phyloP scores from a whole-genome alignment of 345 rosid species.

The Euphorbia lathyris region DNA sequence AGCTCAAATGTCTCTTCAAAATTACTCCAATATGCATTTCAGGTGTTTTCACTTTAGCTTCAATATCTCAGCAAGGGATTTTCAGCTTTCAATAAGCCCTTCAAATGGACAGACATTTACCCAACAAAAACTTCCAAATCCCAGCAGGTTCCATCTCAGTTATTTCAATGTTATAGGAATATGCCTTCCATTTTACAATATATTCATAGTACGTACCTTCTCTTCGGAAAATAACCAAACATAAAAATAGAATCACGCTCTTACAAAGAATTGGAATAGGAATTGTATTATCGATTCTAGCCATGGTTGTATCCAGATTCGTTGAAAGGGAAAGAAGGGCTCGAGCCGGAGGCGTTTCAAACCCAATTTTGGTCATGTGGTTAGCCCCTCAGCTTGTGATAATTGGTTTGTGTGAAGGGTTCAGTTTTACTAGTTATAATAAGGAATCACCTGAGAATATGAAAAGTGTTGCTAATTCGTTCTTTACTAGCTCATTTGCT shows the following conservation, averaged over 20 bases:
- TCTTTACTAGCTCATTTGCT: conserved; percentile 22
- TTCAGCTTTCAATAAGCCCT: conserved; percentile 19
- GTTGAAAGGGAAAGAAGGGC: conserved; percentile 33
- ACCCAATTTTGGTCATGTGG: conserved; percentile 42
- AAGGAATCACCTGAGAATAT: conserved; percentile 39
- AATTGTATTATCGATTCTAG: conserved; percentile 11
- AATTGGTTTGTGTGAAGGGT: conserved; percentile 33
- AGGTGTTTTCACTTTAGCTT: conserved; percentile 11
- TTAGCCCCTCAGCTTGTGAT: conserved; percentile 33
- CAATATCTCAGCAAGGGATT: conserved; percentile 21
- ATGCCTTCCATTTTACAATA: conserved; percentile 28
- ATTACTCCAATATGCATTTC: conserved; percentile 15
- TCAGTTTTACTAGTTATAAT: conserved; percentile 30
- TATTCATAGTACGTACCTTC: conserved; percentile 20
- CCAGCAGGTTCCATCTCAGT: conserved; percentile 14
- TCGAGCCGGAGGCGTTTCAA: too few species aligned
- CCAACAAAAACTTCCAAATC: conserved; percentile 19
- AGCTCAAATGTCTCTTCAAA: conserved; percentile 21
- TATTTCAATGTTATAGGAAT: conserved; percentile 15
- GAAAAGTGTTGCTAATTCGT: conserved; percentile 34
- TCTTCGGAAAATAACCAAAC: conserved; percentile 15
- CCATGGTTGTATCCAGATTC: conserved; percentile 25
- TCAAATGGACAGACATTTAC: conserved; percentile 22
- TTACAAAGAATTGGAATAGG: conserved; percentile 28
- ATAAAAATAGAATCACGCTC: conserved; percentile 22